Percentiles rank a stretch among this genome's conserved stretches.
phyloP scores from a whole-genome alignment of 2,329 filamentous ascomycete species.

The Cyanodermella asteris region DNA sequence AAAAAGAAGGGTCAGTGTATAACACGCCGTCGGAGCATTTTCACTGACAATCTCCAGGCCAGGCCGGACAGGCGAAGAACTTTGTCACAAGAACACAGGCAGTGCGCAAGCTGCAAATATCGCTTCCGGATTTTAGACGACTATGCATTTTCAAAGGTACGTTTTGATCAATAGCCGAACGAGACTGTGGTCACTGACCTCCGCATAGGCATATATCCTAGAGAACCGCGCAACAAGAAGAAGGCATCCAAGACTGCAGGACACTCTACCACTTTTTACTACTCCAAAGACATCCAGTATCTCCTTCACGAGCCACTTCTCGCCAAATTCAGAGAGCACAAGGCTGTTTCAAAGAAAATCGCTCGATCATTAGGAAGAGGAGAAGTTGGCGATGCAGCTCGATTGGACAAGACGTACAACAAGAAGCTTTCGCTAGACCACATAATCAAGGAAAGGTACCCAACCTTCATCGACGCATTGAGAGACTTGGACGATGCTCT shows the following conservation, averaged over 20 bases:
- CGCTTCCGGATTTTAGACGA: constrained; percentile 87
- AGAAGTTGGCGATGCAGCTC: constrained; percentile 70
- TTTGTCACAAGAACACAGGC: constrained; percentile 95
- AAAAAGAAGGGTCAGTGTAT: constrained; percentile 97
- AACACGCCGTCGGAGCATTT: no score
- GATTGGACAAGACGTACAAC: constrained; percentile 77
- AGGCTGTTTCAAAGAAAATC: constrained; percentile 94
- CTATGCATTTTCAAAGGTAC: constrained; percentile 93
- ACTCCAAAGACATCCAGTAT: constrained; percentile 93
- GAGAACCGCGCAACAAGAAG: constrained; percentile 90
- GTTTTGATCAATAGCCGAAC: constrained; percentile 5
- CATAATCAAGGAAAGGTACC: constrained; percentile 93
- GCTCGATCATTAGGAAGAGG: constrained; percentile 75
- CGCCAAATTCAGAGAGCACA: constrained; percentile 90
- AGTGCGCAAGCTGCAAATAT: constrained; percentile 93
- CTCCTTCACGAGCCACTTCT: constrained; percentile 90
- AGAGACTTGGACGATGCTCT: constrained; percentile 90
- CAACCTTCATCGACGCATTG: constrained; percentile 84
- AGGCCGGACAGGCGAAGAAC: constrained; percentile 86
- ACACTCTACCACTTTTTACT: constrained; percentile 76
- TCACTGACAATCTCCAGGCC: constrained; percentile 30
- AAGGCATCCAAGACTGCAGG: constrained; percentile 86
- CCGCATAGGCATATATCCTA: constrained; percentile 61
- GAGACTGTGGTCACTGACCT: constrained; percentile 2
- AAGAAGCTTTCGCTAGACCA: constrained; percentile 84